phyloP scores from a whole-genome alignment of 441 rosid genomes.

The Manihot esculenta region DNA sequence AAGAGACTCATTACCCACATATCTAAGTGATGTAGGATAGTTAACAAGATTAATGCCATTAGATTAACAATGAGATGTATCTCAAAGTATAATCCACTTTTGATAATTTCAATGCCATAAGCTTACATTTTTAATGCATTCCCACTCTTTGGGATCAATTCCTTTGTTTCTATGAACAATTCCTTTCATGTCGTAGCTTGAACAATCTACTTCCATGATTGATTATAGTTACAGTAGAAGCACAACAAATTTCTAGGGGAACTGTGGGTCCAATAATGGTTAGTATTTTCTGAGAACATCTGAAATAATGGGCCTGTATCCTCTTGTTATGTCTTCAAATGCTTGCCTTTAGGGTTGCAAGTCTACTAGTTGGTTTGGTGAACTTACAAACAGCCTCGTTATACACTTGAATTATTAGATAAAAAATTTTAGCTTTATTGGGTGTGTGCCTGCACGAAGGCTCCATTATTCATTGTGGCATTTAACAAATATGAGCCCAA shows the following conservation, averaged over 20 bases:
- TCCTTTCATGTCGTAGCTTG: background rate
- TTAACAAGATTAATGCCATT: too few species aligned
- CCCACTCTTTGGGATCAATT: background rate
- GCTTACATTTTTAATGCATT: background rate
- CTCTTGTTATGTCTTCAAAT: background rate
- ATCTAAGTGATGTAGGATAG: too few species aligned
- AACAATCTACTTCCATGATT: background rate
- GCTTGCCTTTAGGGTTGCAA: background rate
- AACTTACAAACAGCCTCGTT: background rate
- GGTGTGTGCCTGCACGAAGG: too few species aligned
- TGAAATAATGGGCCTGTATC: background rate
- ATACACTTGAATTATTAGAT: too few species aligned
- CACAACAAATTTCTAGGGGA: background rate
- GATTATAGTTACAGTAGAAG: background rate
- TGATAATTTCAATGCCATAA: background rate
- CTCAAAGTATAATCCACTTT: too few species aligned
- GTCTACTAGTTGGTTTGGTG: background rate
- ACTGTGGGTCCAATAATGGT: background rate
- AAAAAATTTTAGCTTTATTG: too few species aligned
- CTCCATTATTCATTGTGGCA: too few species aligned
- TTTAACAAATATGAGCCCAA: background rate
- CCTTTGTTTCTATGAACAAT: background rate
- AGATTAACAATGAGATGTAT: too few species aligned
- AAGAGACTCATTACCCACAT: too few species aligned
- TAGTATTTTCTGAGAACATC: background rate